Evolutionary conservation across 1,284 basidiomycete species (phyloP).

Genomic region (Heimioporus punctisporus): DNA sequence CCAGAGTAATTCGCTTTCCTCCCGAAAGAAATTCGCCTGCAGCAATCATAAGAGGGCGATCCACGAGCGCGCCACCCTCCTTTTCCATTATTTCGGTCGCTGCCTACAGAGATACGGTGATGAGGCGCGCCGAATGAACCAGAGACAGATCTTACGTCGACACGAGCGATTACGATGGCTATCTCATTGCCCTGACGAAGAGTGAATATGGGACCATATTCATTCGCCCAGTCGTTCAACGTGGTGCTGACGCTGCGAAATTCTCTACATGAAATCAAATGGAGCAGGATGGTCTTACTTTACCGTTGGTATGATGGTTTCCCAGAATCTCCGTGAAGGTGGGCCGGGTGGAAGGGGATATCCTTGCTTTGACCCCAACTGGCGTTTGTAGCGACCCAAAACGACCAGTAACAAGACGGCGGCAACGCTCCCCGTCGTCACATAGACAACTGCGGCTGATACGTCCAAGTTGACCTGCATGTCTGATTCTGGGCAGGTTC

Average conservation of each 20-base stretch:
- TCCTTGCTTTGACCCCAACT: constrained; percentile 7
- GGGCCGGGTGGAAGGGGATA: constrained; percentile 29
- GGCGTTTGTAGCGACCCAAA: background rate
- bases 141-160: constrained; percentile 25
- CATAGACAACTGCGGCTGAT: background rate
- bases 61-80: constrained; percentile 33
- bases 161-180: constrained; percentile 30
- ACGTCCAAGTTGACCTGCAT: background rate
- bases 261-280: background rate
- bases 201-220: constrained; percentile 38
- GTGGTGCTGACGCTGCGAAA: constrained; percentile 17
- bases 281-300: constrained; percentile 15
- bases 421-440: background rate
- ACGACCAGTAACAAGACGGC: background rate
- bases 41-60: constrained; percentile 35
- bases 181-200: constrained; percentile 30
- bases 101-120: constrained; percentile 18
- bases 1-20: constrained; percentile 27
- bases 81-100: constrained; percentile 41
- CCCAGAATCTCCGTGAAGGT: constrained; percentile 21
- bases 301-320: constrained; percentile 10
- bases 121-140: background rate
- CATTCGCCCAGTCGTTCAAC: constrained; percentile 26
- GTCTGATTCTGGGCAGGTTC: too few relatives aligned
- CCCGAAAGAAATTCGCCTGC: constrained; percentile 32